Evolutionary conservation across 2,329 filamentous ascomycete species (phyloP), one percentile per base, ranked within the genome.

Genomic region (Berkeleyomyces basicola): DNA sequence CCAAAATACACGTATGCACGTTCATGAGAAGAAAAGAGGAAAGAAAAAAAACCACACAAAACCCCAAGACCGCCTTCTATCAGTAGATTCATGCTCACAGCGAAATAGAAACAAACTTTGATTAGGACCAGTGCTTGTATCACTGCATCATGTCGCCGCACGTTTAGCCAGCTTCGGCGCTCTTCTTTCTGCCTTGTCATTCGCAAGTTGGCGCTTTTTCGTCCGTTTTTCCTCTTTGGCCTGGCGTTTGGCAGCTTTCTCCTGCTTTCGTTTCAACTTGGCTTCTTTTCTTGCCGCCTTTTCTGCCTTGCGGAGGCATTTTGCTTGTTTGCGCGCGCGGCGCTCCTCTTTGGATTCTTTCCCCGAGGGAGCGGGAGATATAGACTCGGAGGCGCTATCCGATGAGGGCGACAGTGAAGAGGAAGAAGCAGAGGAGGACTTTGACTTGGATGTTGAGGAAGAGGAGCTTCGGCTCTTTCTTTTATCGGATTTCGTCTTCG

Each of bases 201-300:
- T 57, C 2, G 66, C 68, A 7, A 69, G 67, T 6, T 67, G 65
- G 66, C 68, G 67, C 61, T 68, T 72, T 51, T 70, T 71, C 59
- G 69, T 71, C 67, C 70, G 71, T 65, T 73, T 72, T 55, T 77
- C 75, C 66, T 76, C 75, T 69, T 76, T 79, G 2, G 73, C 75
- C 68, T 75, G 74, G 67, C 67, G 66, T 39, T 68, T 69, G 14
- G 63, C 42, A 59, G 68, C 68, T 69, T 73, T 69, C 33, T 71
- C 68, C 63, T 67, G 70, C 5, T 66, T 66, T 36, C 59, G 66
- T 55, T 64, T 66, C 61, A 68, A 69, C 64, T 71, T 71, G 72
- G 77, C 68, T 68, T 73, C 68, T 46, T 69, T 62, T n/a, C 66
- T 63, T 14, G 59, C 46, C 0, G 53, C 23, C 39, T 60, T 64